Base-by-base conservation (phyloP, 2,329 filamentous ascomycete genomes). In the Keithomyces neogunnii region DNA sequence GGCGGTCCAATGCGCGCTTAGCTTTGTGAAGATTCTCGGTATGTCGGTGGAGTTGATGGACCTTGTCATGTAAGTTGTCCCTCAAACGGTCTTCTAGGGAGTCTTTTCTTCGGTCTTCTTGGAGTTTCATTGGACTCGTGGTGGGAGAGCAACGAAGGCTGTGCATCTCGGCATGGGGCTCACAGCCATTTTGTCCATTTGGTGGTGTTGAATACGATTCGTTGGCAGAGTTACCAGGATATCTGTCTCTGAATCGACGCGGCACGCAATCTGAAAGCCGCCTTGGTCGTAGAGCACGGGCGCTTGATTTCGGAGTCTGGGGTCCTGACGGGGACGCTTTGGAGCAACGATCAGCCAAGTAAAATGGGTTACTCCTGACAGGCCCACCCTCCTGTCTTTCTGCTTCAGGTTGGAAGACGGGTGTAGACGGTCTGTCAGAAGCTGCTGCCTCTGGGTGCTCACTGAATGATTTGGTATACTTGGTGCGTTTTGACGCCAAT, bases 1-100 rank as follows among this genome's bases (percentile, higher is more conserved):
- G 56, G 44, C 69, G 65, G 44, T 68, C 63, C 44, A 64, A 57
- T 51, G 66, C 66, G 52, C 70, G 68, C 32, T 63, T 60, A 19
- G 62, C 56, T 45, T 60, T 60, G 48, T 68, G 61, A 4, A 72
- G 60, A 29, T 66, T 63, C 39, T 67, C 55, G 6, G 64, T 62
- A 53, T 69, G 63, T 3, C 63, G 63, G 48, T 66, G 63, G 2
- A 68, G 54, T 40, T 60, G 55, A 47, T 64, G 59, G 44, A 69
- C 62, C 40, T 63, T 54, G 19, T 28, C 33, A 10, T 44, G 51
- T 9, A 55, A n/a, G 13, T 29, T 60, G 50, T 58, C 51, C 33
- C 60, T 52, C n/a, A 62, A 29, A 4, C 49, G 53, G 36, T 49
- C 52, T 10, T 48, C 47, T 40, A 62, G 28, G 4, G 49, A 53